Evolutionary conservation across 176 grass and related monocot species (phyloP).

Genomic region (Oryza punctata): DNA sequence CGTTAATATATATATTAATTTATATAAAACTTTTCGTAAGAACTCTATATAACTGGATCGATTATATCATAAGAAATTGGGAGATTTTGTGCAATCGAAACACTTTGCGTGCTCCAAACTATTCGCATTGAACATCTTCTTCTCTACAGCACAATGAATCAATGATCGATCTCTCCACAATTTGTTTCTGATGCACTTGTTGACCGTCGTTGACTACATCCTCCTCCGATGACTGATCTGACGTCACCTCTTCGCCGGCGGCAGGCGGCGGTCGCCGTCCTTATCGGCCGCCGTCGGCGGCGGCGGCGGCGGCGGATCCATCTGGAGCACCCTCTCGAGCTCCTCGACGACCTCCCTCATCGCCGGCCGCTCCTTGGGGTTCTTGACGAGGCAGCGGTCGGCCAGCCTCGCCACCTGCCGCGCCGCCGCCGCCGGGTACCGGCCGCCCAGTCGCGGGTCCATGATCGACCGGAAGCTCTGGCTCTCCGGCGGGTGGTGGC

Average conservation of each 20-base stretch:
- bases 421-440: constrained; percentile 60
- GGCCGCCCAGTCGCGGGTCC: constrained; percentile 66
- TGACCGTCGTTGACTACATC: too few species aligned
- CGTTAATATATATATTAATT: too few species aligned
- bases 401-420: constrained; percentile 64
- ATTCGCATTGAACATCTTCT: too few species aligned
- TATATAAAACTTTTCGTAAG: too few species aligned
- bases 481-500: constrained; percentile 46
- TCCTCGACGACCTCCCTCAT: constrained; percentile 62
- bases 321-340: constrained; percentile 59
- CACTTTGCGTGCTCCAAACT: too few species aligned
- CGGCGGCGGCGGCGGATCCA: constrained; percentile 33
- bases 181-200: too few species aligned
- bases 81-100: too few species aligned
- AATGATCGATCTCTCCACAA: too few species aligned
- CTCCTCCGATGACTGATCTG: too few species aligned
- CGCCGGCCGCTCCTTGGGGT: constrained; percentile 66
- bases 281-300: neutral
- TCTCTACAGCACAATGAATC: too few species aligned
- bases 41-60: too few species aligned
- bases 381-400: constrained; percentile 70
- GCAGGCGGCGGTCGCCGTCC: neutral
- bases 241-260: constrained; percentile 33
- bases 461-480: constrained; percentile 63
- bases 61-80: too few species aligned